Conservation (phyloP, 306 rosid genomes). For the Quercus suber region DNA sequence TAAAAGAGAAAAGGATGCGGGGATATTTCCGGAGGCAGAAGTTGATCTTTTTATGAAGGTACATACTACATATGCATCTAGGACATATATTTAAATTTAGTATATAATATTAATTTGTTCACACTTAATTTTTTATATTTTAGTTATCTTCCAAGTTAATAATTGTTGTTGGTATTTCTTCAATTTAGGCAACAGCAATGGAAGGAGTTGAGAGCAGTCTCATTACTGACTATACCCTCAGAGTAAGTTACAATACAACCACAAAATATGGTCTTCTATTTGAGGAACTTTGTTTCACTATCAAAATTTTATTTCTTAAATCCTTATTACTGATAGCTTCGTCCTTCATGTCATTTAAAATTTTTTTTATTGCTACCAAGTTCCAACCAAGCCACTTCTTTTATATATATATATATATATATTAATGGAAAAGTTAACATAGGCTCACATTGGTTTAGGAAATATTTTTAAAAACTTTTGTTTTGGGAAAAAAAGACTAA, state of each 20-base stretch:
- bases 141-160: background rate
- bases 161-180: slow-evolving; percentile 13
- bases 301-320: too few species aligned
- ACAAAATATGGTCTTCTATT: too few species aligned
- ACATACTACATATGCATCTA: background rate
- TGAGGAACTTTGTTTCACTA: too few species aligned
- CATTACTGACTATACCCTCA: slow-evolving; percentile 81
- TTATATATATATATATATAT: too few species aligned
- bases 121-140: too few species aligned
- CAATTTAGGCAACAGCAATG: slow-evolving; percentile 77
- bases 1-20: slow-evolving; percentile 74
- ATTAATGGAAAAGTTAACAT: too few species aligned
- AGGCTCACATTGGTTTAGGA: too few species aligned
- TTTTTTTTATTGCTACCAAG: background rate
- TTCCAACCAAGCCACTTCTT: background rate
- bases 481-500: too few species aligned
- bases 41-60: slow-evolving; percentile 98
- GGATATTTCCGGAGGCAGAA: slow-evolving; percentile 88
- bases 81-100: background rate
- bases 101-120: too few species aligned
- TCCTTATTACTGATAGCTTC: too few species aligned
- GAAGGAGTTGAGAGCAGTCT: slow-evolving; percentile 82
- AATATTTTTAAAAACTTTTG: too few species aligned
- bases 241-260: slow-evolving; percentile 36
- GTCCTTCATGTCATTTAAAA: background rate